Evolutionary conservation across 1,284 basidiomycete genomes (phyloP), one percentile per base, ranked within the genome.

Genomic region (Ceratobasidium sp.): DNA sequence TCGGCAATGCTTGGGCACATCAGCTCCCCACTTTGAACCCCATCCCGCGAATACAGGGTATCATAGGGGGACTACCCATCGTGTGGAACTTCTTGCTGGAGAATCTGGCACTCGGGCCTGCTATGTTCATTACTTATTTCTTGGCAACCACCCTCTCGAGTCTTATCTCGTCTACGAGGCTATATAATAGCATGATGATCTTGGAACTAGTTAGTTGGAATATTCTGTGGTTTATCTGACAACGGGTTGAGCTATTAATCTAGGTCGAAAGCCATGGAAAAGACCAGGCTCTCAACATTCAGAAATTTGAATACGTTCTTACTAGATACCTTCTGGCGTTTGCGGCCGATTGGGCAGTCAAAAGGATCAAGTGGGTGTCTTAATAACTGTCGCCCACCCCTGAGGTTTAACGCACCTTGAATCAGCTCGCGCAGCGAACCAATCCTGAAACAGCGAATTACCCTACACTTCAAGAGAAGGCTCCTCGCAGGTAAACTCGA

Each of bases 391-490:
- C 18, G 6, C 38, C 8, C 5, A 14, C 18, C 8, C 16, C 33
- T 40, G n/a, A 33, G 8, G 53, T 53, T 9, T 42, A 4, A 67
- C 33, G 46, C 9, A 48, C 21, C 36, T 28, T 36, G n/a, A 36
- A 44, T 25, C 42, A 48, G 44, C 28, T 44, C 61, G 5, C 61
- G 46, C 30, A 21, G 33, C 44, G 30, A 63, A 9, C 73, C 73
- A 7, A 33, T 56, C 30, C 42, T 73, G 9, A 38, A 62, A n/a
- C 59, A 62, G 23, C 64, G 64, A 7, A 30, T 73, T 12, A 53
- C 28, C n/a, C 42, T 70, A 44, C 58, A 73, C 42, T 73, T 70
- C 66, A 73, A 61, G 21, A 54, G 59, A 14, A 59, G 48, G 46
- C 21, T 72, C 21, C 70, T 72, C 23, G 44, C 58, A 40, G 70